These are phyloP conservation scores for Grigorovia jiainica DNA, from an alignment of 805 yeast genomes.

Conservation along the genomic window DNA sequence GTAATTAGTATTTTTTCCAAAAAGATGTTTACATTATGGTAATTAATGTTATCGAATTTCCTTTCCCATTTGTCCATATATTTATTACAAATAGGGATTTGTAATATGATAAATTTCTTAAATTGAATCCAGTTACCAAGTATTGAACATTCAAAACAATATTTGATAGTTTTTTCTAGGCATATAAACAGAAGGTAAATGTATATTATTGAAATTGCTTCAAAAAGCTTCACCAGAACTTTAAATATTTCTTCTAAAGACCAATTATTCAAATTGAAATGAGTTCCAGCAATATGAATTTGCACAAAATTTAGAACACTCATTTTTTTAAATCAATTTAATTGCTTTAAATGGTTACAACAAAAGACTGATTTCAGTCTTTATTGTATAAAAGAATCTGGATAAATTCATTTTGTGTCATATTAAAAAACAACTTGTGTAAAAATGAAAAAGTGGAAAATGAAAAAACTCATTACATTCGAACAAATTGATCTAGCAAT, in stretches of 20 bases:
- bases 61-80: not conserved
- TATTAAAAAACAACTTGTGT: not conserved
- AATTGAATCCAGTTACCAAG: not conserved
- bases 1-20: conserved; percentile 7
- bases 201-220: no score
- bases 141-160: not conserved
- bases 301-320: conserved; percentile 9
- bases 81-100: not conserved
- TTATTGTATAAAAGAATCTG: no score
- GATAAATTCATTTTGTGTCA: conserved; percentile 5
- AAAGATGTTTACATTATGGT: not conserved
- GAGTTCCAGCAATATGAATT: conserved; percentile 20
- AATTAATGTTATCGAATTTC: not conserved
- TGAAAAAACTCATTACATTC: no score
- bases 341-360: no score
- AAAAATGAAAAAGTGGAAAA: not conserved
- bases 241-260: not conserved
- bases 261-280: conserved; percentile 12
- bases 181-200: not conserved
- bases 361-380: no score
- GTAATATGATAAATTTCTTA: not conserved
- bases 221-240: not conserved
- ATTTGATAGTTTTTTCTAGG: not conserved
- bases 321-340: conserved; percentile 2
- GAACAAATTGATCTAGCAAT: not conserved